Evolutionary conservation across 164 flowering plant species (phyloP), one percentile per base, ranked within the genome.

Genomic region (Liquidambar formosana): DNA sequence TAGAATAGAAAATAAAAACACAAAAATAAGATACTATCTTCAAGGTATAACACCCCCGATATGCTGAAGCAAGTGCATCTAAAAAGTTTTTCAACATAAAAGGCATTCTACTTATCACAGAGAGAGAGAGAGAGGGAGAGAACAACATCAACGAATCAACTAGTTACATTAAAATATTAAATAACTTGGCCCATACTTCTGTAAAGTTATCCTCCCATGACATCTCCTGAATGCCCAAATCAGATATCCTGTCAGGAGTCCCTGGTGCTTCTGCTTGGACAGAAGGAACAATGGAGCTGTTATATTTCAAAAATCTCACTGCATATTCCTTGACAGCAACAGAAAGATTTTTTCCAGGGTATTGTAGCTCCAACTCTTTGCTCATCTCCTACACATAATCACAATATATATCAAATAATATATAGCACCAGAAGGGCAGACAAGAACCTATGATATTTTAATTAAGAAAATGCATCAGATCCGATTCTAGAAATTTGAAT

Each of bases 291-390:
- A 61, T 45, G 58, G 84, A 76, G 26, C 76, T 76, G 71, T 78
- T 86, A 61, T 71, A 77, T 65, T 84, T 81, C 86, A 93, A 74
- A 72, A 92, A 94, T 70, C 96, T 85, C 44, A 85, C 49, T 6
- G 96, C 98, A 82, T 96, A 96, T 67, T 77, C 85, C 76, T 75
- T 78, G 76, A 93, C 57, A 54, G 82, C 59, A 74, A 66, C 67
- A 22, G 49, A 56, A 57, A 23, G 6, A 65, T 64, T 67, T 62
- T 75, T 71, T 56, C 60, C 71, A 38, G 73, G 44, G 71, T 51
- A 16, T 19, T 81, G 76, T 60, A 28, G 73, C 74, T 76, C 78
- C 59, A 68, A 22, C 16, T 69, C 69, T 68, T 75, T 70, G 70
- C 70, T 63, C 22, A 57, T 62, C 23, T 74, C 87, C 98, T 90